Evolutionary conservation across 768 basidiomycete species (phyloP).

Genomic region (Chalciporus sphaerocephalus): DNA sequence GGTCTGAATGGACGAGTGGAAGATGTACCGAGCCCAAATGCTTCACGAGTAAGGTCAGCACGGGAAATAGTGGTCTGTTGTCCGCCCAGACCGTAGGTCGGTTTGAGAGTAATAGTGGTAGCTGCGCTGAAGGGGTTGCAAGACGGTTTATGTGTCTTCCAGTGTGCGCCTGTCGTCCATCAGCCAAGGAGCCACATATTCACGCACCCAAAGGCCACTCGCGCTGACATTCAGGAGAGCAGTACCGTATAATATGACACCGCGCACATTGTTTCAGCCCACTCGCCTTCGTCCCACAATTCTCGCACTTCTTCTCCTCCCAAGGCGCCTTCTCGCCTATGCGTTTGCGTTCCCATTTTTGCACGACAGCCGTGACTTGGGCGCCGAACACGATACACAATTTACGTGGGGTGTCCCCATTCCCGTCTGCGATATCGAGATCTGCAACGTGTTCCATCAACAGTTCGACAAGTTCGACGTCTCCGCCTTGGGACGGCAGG

Average conservation of each 20-base stretch:
- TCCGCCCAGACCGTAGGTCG: conserved; percentile 31
- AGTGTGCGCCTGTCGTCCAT: conserved; percentile 38
- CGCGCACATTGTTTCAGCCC: conserved; percentile 40
- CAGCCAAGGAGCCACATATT: neutral
- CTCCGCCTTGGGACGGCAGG: conserved; percentile 32
- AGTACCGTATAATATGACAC: conserved; percentile 48
- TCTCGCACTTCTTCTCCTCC: conserved; percentile 43
- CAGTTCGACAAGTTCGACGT: conserved; percentile 36
- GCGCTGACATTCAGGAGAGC: conserved; percentile 54
- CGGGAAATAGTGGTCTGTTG: conserved; percentile 15
- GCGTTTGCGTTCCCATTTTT: conserved; percentile 46
- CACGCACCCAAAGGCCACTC: conserved; percentile 12
- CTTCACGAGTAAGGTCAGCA: conserved; percentile 29
- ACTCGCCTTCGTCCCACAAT: conserved; percentile 29
- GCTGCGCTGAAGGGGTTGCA: conserved; percentile 44
- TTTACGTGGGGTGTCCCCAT: conserved; percentile 34
- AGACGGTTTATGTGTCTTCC: conserved; percentile 44
- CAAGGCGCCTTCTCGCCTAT: conserved; percentile 39
- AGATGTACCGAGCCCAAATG: conserved; percentile 27
- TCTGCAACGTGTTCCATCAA: conserved; percentile 50
- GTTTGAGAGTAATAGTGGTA: conserved; percentile 46
- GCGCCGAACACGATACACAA: conserved; percentile 38
- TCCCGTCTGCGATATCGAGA: conserved; percentile 37
- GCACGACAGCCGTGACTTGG: conserved; percentile 39
- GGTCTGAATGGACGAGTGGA: conserved; percentile 16